phyloP scores from a whole-genome alignment of 805 yeast species.

The Zygoascus flipseniorum region DNA sequence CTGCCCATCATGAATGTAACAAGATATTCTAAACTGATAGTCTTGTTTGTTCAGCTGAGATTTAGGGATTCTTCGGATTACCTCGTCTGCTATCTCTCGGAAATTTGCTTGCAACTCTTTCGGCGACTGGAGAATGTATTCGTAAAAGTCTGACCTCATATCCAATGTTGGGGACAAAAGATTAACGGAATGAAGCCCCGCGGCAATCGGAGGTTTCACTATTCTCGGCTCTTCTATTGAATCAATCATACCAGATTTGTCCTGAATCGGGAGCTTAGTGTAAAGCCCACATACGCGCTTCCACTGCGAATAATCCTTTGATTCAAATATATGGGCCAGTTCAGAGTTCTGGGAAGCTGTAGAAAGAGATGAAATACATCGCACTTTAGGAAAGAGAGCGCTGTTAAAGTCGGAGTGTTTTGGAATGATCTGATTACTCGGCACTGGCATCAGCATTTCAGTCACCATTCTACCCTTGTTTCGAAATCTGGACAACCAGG shows the following conservation, averaged over 20 bases:
- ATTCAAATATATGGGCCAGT: neutral
- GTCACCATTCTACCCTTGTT: neutral
- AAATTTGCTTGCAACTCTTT: neutral
- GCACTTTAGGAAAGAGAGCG: neutral
- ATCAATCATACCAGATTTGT: too few relatives aligned
- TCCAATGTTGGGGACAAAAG: neutral
- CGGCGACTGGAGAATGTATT: neutral
- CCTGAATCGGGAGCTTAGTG: neutral
- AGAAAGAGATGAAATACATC: neutral
- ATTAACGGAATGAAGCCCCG: neutral
- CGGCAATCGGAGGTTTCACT: neutral
- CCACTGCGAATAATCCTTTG: neutral
- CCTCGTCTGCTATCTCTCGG: neutral
- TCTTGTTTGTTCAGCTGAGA: neutral
- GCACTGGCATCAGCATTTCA: too few relatives aligned
- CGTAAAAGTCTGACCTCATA: neutral
- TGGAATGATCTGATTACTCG: too few relatives aligned
- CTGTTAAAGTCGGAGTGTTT: too few relatives aligned
- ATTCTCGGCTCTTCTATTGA: neutral
- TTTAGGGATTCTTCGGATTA: neutral
- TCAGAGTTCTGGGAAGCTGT: neutral
- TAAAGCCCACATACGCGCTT: neutral
- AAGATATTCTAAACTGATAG: neutral
- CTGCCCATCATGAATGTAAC: neutral
- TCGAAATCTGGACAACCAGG: neutral